A percentile compares a stretch with the other conserved stretches of the same genome.
These are phyloP conservation scores for Ogataea henricii DNA, from an alignment of 805 yeast genomes.

Conservation along the genomic window DNA sequence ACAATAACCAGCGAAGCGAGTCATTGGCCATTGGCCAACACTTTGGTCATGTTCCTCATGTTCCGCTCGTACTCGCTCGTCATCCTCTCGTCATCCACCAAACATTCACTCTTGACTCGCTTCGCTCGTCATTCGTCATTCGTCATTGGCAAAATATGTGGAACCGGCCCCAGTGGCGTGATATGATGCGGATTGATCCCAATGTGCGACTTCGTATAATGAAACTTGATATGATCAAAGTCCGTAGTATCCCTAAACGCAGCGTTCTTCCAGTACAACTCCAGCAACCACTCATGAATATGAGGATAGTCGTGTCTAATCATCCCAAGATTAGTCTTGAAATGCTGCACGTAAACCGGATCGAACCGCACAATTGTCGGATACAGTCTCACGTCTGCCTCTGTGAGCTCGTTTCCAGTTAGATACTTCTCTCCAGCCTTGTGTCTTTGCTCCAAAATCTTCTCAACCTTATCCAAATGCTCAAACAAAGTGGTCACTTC, in stretches of 20 bases:
- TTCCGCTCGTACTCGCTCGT: too few species aligned
- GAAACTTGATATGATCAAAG: constrained; percentile 87
- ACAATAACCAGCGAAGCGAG: too few species aligned
- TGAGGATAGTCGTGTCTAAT: constrained; percentile 79
- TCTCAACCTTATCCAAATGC: constrained; percentile 71
- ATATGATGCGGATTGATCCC: constrained; percentile 80
- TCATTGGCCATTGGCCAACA: too few species aligned
- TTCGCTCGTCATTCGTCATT: too few species aligned
- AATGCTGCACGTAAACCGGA: constrained; percentile 91
- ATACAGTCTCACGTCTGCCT: constrained; percentile 85
- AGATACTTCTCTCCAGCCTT: constrained; percentile 42
- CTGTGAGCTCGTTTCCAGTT: constrained; percentile 70
- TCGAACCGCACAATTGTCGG: constrained; percentile 91
- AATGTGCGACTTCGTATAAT: constrained; percentile 84
- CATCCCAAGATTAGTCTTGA: constrained; percentile 85
- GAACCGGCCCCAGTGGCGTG: constrained; percentile 87
- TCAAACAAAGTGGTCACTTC: constrained; percentile 65
- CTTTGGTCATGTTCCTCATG: too few species aligned
- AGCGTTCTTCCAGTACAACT: constrained; percentile 73
- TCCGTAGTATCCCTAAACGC: constrained; percentile 79
- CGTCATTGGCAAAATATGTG: constrained; percentile 59
- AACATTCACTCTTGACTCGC: too few species aligned
- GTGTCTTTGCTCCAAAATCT: constrained; percentile 50
- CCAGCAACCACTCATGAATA: constrained; percentile 76
- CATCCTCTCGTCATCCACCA: too few species aligned